Evolutionary conservation across 306 rosid genomes (phyloP).

Genomic region (Ammopiptanthus mongolicus): DNA sequence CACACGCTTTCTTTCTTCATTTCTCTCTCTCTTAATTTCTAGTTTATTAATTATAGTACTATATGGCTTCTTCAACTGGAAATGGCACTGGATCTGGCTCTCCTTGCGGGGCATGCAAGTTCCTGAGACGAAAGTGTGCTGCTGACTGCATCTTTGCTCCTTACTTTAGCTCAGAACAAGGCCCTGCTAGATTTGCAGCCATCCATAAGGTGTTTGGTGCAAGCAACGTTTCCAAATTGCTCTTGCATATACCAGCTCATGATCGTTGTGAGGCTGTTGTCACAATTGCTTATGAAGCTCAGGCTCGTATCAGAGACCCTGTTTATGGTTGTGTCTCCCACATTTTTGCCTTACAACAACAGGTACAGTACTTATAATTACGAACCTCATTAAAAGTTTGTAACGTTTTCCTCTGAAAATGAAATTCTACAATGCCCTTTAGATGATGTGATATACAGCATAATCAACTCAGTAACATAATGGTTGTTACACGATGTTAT

Average conservation of each 20-base stretch:
- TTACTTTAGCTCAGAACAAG: slow-evolving; percentile 84
- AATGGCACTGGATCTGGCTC: slow-evolving; percentile 38
- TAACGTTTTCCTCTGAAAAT: not conserved
- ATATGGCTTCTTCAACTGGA: slow-evolving; percentile 41
- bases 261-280: slow-evolving; percentile 93
- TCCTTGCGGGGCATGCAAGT: slow-evolving; percentile 99
- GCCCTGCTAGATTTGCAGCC: slow-evolving; percentile 88
- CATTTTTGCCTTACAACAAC: slow-evolving; percentile 93
- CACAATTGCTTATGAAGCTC: slow-evolving; percentile 94
- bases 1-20: not conserved
- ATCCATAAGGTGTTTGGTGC: slow-evolving; percentile 97
- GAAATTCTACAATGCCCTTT: no score
- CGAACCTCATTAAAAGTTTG: not conserved
- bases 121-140: slow-evolving; percentile 82
- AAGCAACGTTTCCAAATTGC: slow-evolving; percentile 81
- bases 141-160: slow-evolving; percentile 90
- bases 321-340: slow-evolving; percentile 97
- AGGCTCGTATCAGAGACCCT: slow-evolving; percentile 88
- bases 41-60: not conserved
- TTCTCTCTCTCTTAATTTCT: not conserved
- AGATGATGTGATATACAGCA: no score
- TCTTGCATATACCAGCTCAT: slow-evolving; percentile 71
- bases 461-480: no score
- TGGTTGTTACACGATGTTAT: no score
- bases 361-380: slow-evolving; percentile 33